Evolutionary conservation across 805 yeast genomes (phyloP).

Genomic region (Osmozyma mogii): DNA sequence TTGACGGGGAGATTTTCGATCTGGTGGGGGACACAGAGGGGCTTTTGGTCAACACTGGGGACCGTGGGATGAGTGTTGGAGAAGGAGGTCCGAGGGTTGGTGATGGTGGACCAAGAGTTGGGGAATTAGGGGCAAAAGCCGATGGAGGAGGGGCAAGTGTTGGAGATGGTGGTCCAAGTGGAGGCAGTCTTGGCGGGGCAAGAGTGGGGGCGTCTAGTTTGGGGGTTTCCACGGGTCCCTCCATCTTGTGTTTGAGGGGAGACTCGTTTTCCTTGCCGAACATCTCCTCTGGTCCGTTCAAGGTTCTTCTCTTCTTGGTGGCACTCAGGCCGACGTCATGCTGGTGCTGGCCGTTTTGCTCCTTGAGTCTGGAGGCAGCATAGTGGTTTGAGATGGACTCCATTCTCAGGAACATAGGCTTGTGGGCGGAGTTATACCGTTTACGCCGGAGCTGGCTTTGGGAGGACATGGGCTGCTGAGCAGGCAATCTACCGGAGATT

Average conservation of each 20-base stretch:
- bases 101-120: slow-evolving; percentile 1
- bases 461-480: slow-evolving; percentile 2
- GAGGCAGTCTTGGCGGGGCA: slow-evolving; percentile 1
- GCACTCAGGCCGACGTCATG: slow-evolving; percentile 10
- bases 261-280: slow-evolving; percentile 11
- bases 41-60: slow-evolving; percentile 1
- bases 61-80: slow-evolving; percentile 1
- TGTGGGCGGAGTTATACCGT: slow-evolving; percentile 26
- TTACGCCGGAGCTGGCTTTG: slow-evolving; percentile 11
- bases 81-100: background rate
- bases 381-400: slow-evolving; percentile 43
- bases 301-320: slow-evolving; percentile 30
- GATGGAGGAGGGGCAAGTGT: too few species aligned
- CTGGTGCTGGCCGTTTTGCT: background rate
- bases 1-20: slow-evolving; percentile 31
- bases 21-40: slow-evolving; percentile 1
- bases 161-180: background rate
- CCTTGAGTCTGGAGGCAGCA: slow-evolving; percentile 25
- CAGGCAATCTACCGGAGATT: slow-evolving; percentile 5
- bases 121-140: too few species aligned
- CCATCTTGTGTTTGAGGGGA: slow-evolving; percentile 5
- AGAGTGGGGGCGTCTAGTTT: background rate
- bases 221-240: slow-evolving; percentile 1
- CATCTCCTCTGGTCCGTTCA: slow-evolving; percentile 35
- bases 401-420: slow-evolving; percentile 32